phyloP scores from a whole-genome alignment of 768 basidiomycete species.

The Tylopilus sp. region DNA sequence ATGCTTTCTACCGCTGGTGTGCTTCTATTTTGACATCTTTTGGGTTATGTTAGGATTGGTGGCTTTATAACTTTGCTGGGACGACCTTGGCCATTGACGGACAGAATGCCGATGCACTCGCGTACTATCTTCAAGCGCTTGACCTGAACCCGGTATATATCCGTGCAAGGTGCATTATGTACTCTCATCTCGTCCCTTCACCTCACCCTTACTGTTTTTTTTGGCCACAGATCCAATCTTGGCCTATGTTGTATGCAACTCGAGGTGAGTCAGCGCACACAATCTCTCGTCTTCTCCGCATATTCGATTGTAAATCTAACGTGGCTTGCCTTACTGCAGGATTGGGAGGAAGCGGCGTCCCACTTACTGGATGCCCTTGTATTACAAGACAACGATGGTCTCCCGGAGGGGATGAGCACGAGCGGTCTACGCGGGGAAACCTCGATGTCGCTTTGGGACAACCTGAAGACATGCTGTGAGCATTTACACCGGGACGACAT shows the following conservation, averaged over 20 bases:
- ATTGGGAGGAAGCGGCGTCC: conserved; percentile 82
- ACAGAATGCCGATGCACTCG: conserved; percentile 71
- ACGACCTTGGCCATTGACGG: conserved; percentile 93
- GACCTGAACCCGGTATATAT: conserved; percentile 89
- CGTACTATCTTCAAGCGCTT: conserved; percentile 83
- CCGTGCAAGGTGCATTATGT: conserved; percentile 63
- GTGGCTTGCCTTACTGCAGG: conserved; percentile 37
- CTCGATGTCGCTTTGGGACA: conserved; percentile 82
- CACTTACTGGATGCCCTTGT: conserved; percentile 87
- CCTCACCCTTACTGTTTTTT: too few relatives aligned
- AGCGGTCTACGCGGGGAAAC: conserved; percentile 67
- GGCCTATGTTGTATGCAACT: conserved; percentile 92
- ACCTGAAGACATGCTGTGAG: conserved; percentile 76
- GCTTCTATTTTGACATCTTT: background rate
- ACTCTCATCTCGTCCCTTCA: background rate
- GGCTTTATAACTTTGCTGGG: conserved; percentile 89
- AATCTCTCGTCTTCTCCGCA: conserved; percentile 3
- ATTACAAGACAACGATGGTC: conserved; percentile 82
- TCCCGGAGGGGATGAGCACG: conserved; percentile 39
- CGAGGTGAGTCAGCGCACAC: conserved; percentile 45
- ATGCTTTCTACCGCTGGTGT: conserved; percentile 13
- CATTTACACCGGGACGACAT: conserved; percentile 79
- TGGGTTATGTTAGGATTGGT: conserved; percentile 66
- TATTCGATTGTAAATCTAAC: background rate
- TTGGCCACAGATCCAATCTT: conserved; percentile 80